Conservation (phyloP, 148 eudicot species). For the Cornus kousa region DNA sequence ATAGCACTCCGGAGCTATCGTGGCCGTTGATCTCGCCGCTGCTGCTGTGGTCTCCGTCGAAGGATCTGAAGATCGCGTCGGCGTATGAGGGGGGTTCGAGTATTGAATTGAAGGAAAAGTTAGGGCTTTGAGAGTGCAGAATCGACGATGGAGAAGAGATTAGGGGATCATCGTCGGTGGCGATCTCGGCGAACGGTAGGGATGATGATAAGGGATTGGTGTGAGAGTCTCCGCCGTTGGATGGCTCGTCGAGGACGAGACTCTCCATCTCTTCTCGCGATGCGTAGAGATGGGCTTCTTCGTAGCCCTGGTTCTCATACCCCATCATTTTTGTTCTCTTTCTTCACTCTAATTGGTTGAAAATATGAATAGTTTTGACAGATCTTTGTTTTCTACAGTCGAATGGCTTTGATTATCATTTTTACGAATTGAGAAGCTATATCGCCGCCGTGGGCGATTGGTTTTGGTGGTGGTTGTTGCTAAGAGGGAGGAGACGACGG, state of each 20-base stretch:
- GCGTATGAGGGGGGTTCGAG: constrained; percentile 96
- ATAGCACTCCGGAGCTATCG: constrained; percentile 24
- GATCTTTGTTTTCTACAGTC: background rate
- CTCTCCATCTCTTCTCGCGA: constrained; percentile 44
- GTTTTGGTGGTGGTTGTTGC: background rate
- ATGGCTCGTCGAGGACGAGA: constrained; percentile 35
- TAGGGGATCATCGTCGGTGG: constrained; percentile 32
- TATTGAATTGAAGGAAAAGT: constrained; percentile 51
- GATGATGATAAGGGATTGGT: constrained; percentile 37
- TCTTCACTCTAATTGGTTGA: no score
- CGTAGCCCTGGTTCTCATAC: constrained; percentile 34
- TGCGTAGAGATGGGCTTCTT: constrained; percentile 37
- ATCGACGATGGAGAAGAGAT: constrained; percentile 20
- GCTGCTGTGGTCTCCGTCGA: constrained; percentile 48
- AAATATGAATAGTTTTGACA: no score
- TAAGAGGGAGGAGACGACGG: constrained; percentile 3
- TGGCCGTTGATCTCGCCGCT: constrained; percentile 41
- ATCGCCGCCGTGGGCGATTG: background rate
- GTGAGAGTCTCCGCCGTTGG: background rate
- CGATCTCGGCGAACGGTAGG: constrained; percentile 54
- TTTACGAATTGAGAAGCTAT: background rate
- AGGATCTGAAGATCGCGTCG: constrained; percentile 81
- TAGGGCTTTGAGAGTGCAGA: constrained; percentile 36
- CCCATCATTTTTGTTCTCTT: constrained; percentile 39
- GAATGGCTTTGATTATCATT: background rate